Evolutionary conservation across 2,329 filamentous ascomycete species (phyloP).

Genomic region (Ophiostoma triangulosporum): DNA sequence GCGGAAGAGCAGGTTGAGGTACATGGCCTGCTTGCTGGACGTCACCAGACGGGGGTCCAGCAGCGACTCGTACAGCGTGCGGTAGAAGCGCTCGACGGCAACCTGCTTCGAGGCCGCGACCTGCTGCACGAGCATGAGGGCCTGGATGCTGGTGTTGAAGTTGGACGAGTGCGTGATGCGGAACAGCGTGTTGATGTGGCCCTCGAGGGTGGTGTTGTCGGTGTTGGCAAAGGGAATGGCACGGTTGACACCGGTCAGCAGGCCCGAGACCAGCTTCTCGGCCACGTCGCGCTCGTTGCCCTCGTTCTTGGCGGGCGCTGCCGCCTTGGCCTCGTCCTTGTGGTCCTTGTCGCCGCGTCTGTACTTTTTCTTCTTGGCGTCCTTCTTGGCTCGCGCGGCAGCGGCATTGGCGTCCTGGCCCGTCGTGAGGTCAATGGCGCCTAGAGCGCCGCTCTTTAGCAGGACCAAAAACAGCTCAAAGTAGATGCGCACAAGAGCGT

Average conservation of each 20-base stretch:
- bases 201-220: conserved; percentile 65
- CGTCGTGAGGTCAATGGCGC: conserved; percentile 25
- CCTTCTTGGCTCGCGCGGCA: conserved; percentile 22
- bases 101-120: conserved; percentile 69
- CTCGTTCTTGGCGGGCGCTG: conserved; percentile 11
- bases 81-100: conserved; percentile 81
- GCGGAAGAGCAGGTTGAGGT: conserved; percentile 81
- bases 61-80: conserved; percentile 88
- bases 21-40: conserved; percentile 91
- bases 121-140: conserved; percentile 88
- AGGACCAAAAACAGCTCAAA: conserved; percentile 78
- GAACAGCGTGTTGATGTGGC: conserved; percentile 88
- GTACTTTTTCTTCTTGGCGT: conserved; percentile 14
- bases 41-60: conserved; percentile 76
- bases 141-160: conserved; percentile 97
- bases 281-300: conserved; percentile 52
- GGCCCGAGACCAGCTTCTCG: conserved; percentile 84
- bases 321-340: conserved; percentile 22
- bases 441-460: conserved; percentile 47
- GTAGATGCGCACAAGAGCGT: conserved; percentile 76
- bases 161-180: conserved; percentile 94
- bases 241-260: conserved; percentile 89
- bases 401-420: conserved; percentile 14
- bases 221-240: conserved; percentile 84
- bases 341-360: conserved; percentile 12